Percentiles rank a stretch among this genome's conserved stretches.
These are phyloP conservation scores for Salicornia ramosissima DNA, from an alignment of 148 eudicot species.

Conservation along the genomic window DNA sequence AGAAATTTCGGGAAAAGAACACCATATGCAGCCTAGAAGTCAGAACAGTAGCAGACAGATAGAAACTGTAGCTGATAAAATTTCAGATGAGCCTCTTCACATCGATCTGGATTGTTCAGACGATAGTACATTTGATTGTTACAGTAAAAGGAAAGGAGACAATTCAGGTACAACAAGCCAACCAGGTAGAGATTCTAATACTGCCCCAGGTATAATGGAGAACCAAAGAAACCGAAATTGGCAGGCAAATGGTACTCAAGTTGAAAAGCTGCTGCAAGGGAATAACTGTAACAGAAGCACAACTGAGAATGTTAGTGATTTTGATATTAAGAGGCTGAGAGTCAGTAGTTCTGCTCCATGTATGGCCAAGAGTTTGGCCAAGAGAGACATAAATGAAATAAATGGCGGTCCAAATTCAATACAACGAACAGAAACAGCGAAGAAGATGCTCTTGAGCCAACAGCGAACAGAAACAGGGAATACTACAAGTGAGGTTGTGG, in stretches of 20 bases:
- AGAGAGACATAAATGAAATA: constrained; percentile 7
- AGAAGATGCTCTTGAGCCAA: constrained; percentile 6
- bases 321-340: constrained; percentile 5
- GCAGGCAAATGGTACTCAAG: constrained; percentile 20
- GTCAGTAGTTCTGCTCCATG: constrained; percentile 4
- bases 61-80: constrained; percentile 8
- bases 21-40: constrained; percentile 13
- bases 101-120: constrained; percentile 12
- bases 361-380: constrained; percentile 5
- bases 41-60: constrained; percentile 19
- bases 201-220: constrained; percentile 16
- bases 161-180: constrained; percentile 18
- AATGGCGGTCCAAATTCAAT: constrained; percentile 9
- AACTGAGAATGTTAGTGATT: constrained; percentile 6
- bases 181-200: constrained; percentile 13
- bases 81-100: constrained; percentile 13
- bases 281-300: neutral
- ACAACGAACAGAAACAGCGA: constrained; percentile 1
- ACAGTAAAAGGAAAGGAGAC: neutral
- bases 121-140: neutral
- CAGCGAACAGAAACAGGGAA: neutral
- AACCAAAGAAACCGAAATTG: constrained; percentile 8
- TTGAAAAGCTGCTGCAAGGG: constrained; percentile 11
- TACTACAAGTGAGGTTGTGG: neutral
- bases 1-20: constrained; percentile 9